Base-by-base conservation (phyloP, 108 stramenopile genomes). In the Licmophora abbreviata region DNA sequence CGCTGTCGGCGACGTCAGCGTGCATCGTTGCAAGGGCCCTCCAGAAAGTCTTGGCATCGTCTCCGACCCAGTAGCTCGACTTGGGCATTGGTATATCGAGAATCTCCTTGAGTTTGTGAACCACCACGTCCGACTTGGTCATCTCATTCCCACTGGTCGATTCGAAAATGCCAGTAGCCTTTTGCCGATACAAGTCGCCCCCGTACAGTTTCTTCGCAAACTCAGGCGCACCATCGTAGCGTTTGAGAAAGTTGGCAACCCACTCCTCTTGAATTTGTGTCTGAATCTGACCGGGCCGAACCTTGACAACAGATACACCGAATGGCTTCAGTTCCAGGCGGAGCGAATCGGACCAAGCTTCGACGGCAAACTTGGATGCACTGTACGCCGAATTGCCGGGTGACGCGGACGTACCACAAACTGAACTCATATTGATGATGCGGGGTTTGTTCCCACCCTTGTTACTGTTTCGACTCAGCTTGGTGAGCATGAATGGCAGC, bases 271-370 rank as follows among this genome's bases (percentile, higher is more conserved):
- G 47, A 31, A 58, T 58, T 18, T 48, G 17, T 5, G 51, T 52
- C 4, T 15, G 8, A 42, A 52, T 40, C 10, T 52, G 35, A 8
- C 59, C 59, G 23, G 59, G 59, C 29, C 59, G 59, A 38, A 60
- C 38, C 37, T 60, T 60, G 50, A 52, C 36, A 15, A 60, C 59
- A 12, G 26, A 8, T 8, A 60, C 22, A 26, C 26, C 33, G 42
- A 60, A 60, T 10, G 35, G 48, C 17, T 38, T 38, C 51, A 60
- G 21, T 54, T 60, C 59, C 18, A 40, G 8, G 4, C 59, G 59
- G 7, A 53, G 29, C 14, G 59, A 20, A 36, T 59, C 59, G 40
- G 36, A 53, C 52, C 53, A 44, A 2, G 60, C 52, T 31, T 61
- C 60, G 32, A 54, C 41, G 25, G 60, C 60, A 33, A 22, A 43